Evolutionary conservation across 2,329 filamentous ascomycete species (phyloP), one percentile per base, ranked within the genome.

Genomic region (Talaromyces sp.): DNA sequence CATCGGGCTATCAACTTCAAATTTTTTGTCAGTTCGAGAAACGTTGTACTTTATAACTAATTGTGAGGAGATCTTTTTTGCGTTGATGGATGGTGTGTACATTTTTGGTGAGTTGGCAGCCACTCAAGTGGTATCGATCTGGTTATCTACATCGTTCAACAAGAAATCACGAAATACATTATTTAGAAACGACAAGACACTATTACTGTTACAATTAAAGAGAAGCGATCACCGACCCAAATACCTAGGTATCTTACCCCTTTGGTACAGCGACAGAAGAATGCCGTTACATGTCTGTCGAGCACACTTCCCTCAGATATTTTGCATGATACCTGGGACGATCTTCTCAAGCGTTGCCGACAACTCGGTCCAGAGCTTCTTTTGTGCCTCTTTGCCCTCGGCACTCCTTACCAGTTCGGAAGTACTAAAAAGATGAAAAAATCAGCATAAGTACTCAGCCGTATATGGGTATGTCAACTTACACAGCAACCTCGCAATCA

Each of bases 401-500:
- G 13, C n/a, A 54, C 43, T 60, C 15, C 27, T 13, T 31, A 64
- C 56, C 8, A 59, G n/a, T 15, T 31, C 17, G 6, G 63, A 58
- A 17, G 63, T 58, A n/a, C 63, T 64, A 43, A 2, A 19, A 31
- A 29, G 2, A 4, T 2, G 10, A 40, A 3, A 25, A 1, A 22
- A 58, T 31, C 1, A 25, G 51, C 17, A 13, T 38, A 34, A 56
- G 4, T 8, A n/a, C 11, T 53, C 6, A 25, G 22, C 3, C 11
- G 31, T 17, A 5, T 10, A 45, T 22, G 15, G 3, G 6, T n/a
- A 2, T 31, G 13, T 31, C 13, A 10, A 53, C 62, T 64, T 64
- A 64, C 63, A n/a, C 27, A 5, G 63, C 45, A 51, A 64, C 45
- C 36, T 53, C 38, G 36, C 63, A 64, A 43, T 64, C 63, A 31